These are phyloP conservation scores for Alternaria viburni DNA, from an alignment of 2,329 filamentous ascomycete species.

Conservation along the genomic window DNA sequence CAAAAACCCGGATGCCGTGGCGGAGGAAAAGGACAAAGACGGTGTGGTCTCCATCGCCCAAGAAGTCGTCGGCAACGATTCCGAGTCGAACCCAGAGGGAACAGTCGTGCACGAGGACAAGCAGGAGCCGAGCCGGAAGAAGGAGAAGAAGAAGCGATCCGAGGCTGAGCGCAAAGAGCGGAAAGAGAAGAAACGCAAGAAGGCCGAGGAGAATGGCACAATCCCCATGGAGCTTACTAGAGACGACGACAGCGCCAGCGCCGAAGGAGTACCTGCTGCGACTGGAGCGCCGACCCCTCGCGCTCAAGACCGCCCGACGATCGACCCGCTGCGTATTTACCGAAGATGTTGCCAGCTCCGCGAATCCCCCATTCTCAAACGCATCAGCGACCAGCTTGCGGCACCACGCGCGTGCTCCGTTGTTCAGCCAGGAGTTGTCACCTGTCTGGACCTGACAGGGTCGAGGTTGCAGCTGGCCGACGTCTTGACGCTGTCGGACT, in stretches of 20 bases:
- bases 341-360: constrained; percentile 91
- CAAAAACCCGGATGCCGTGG: constrained; percentile 67
- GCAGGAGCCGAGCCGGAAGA: constrained; percentile 68
- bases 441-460: constrained; percentile 81
- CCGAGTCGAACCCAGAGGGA: constrained; percentile 51
- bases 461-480: constrained; percentile 85
- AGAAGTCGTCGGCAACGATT: constrained; percentile 51
- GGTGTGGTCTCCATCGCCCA: constrained; percentile 42
- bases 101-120: constrained; percentile 42
- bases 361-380: constrained; percentile 90
- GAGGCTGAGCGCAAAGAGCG: constrained; percentile 91
- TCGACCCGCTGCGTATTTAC: constrained; percentile 91
- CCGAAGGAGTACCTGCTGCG: constrained; percentile 24
- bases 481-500: constrained; percentile 87
- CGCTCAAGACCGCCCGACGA: constrained; percentile 76
- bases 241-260: constrained; percentile 60
- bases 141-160: constrained; percentile 94
- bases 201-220: constrained; percentile 85
- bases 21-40: constrained; percentile 63
- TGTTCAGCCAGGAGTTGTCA: constrained; percentile 74
- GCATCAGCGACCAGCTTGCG: constrained; percentile 86
- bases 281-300: constrained; percentile 48
- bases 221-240: constrained; percentile 83
- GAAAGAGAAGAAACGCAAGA: constrained; percentile 84
- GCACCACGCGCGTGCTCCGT: constrained; percentile 70